A percentile compares a stretch with the other conserved stretches of the same genome.
Evolutionary conservation across 139 green algal species (phyloP).

Genomic region (Volvox reticuliferus): DNA sequence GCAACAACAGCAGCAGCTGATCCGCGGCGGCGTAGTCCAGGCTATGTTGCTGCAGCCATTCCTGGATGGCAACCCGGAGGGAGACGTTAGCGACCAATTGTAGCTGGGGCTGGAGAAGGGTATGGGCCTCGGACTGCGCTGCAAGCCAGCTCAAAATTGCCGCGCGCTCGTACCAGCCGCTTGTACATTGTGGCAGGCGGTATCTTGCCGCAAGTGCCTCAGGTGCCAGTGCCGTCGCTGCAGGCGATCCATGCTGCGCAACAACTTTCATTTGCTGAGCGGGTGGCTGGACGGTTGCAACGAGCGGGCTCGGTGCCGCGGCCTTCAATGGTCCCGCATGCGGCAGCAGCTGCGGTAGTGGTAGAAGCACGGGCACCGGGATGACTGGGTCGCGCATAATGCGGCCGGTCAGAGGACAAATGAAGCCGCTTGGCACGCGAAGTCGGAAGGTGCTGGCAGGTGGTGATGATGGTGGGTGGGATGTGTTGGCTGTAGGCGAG

Average conservation of each 20-base stretch:
- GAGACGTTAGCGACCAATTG: background rate
- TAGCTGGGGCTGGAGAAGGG: background rate
- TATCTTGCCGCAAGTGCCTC: background rate
- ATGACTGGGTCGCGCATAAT: slow-evolving; percentile 33
- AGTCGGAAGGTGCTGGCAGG: background rate
- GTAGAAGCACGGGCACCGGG: background rate
- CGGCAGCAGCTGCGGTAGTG: background rate
- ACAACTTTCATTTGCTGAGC: too few species aligned
- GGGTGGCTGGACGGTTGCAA: too few species aligned
- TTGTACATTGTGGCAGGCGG: background rate
- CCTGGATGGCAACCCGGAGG: background rate
- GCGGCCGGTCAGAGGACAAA: background rate
- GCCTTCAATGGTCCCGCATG: background rate
- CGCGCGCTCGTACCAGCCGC: background rate
- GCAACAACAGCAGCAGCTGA: slow-evolving; percentile 40
- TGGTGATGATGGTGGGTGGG: background rate
- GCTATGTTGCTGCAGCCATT: background rate
- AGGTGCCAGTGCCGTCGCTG: background rate
- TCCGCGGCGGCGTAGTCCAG: slow-evolving; percentile 8
- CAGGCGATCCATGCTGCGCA: too few species aligned
- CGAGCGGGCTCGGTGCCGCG: too few species aligned
- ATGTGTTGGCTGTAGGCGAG: background rate
- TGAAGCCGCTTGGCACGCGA: slow-evolving; percentile 12
- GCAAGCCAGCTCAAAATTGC: background rate
- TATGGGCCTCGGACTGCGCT: background rate